phyloP scores from a whole-genome alignment of 164 flowering plant species.

The Magnolia kwangsiensis region DNA sequence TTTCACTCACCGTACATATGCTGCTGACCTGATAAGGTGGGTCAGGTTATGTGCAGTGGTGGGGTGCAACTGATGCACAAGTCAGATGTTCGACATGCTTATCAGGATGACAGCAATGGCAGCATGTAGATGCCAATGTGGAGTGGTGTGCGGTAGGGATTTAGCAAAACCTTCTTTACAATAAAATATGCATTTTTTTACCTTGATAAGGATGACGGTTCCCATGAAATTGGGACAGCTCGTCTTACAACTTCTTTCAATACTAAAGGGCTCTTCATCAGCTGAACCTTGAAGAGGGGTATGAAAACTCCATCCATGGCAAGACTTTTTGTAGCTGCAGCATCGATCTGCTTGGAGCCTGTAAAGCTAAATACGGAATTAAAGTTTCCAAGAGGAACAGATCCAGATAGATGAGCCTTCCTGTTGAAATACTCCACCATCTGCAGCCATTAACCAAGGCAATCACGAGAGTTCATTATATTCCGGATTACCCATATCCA shows the following conservation, averaged over 20 bases:
- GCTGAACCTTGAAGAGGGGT: constrained; percentile 61
- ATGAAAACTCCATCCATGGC: constrained; percentile 61
- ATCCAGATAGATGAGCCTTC: constrained; percentile 50
- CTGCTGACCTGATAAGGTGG: not conserved
- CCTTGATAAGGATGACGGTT: constrained; percentile 77
- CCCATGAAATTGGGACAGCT: constrained; percentile 70
- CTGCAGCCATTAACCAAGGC: constrained; percentile 32
- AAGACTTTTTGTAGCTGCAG: constrained; percentile 61
- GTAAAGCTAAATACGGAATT: constrained; percentile 72
- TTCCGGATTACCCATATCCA: not conserved
- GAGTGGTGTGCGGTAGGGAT: not conserved
- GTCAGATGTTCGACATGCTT: not conserved
- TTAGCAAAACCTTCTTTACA: not conserved
- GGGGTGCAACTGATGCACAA: not conserved
- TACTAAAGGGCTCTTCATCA: constrained; percentile 33
- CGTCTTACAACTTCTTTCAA: constrained; percentile 55
- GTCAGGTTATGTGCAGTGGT: not conserved
- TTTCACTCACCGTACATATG: not conserved
- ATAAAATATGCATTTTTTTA: constrained; percentile 11
- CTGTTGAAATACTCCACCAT: constrained; percentile 74
- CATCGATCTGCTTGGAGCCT: constrained; percentile 57
- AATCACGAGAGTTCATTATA: not conserved
- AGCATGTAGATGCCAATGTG: not conserved
- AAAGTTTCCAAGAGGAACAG: constrained; percentile 62
- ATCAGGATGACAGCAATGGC: not conserved